phyloP scores from a whole-genome alignment of 192 early-diverging fungal genomes.

The Backusella macrospora region DNA sequence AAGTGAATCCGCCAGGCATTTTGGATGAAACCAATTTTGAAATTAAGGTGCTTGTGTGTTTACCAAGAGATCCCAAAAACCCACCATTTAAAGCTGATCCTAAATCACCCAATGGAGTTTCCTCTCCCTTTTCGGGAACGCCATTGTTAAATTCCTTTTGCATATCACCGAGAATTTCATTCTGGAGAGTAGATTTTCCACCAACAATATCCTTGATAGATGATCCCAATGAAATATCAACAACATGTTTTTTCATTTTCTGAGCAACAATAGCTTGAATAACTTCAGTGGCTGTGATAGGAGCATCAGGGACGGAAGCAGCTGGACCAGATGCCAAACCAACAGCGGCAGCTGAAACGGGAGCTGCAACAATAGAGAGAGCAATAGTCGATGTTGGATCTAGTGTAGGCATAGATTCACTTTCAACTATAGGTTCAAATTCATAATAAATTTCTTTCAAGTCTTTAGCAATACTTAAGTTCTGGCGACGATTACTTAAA shows the following conservation, averaged over 20 bases:
- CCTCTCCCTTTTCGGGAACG: slow-evolving; percentile 90
- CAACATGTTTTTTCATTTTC: slow-evolving; percentile 84
- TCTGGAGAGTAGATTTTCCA: slow-evolving; percentile 96
- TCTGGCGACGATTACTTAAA: slow-evolving; percentile 86
- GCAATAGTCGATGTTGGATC: slow-evolving; percentile 48
- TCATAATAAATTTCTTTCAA: slow-evolving; percentile 93
- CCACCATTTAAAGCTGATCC: slow-evolving; percentile 60
- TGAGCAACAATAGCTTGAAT: slow-evolving; percentile 84
- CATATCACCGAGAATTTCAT: slow-evolving; percentile 94
- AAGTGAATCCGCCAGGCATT: slow-evolving; percentile 90
- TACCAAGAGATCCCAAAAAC: slow-evolving; percentile 75
- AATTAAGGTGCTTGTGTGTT: slow-evolving; percentile 73
- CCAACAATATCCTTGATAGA: slow-evolving; percentile 93
- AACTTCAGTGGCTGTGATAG: slow-evolving; percentile 81
- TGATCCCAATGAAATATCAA: slow-evolving; percentile 73
- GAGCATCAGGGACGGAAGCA: slow-evolving; percentile 72
- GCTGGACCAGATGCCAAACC: slow-evolving; percentile 49
- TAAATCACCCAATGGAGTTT: slow-evolving; percentile 83
- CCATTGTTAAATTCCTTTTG: slow-evolving; percentile 86
- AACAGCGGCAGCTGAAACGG: slow-evolving; percentile 44
- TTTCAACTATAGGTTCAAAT: slow-evolving; percentile 71
- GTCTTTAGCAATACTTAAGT: slow-evolving; percentile 88
- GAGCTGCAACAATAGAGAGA: slow-evolving; percentile 49
- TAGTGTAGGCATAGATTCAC: slow-evolving; percentile 46
- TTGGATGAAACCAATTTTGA: slow-evolving; percentile 82